A percentile compares a stretch with the other conserved stretches of the same genome.
Conservation (phyloP, 495 filamentous ascomycete genomes). For the Aspergillus baeticus region DNA sequence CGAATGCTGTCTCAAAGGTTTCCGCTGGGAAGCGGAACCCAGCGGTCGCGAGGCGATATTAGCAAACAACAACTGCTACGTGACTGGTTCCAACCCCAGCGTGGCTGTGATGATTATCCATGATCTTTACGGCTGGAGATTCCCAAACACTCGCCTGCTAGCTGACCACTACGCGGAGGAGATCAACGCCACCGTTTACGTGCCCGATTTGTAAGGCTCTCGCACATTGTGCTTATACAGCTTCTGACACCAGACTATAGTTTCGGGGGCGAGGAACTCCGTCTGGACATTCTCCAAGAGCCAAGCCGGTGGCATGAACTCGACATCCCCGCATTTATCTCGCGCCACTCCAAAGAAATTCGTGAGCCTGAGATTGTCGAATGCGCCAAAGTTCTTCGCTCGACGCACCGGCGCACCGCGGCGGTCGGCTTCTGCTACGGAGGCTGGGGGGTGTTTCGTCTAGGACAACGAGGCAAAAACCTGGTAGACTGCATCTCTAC, state of each 20-base stretch:
- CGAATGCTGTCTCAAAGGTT: conserved; percentile 33
- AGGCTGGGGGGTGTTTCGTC: conserved; percentile 54
- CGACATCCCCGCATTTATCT: conserved; percentile 36
- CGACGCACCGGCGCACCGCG: conserved; percentile 41
- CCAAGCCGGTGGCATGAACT: conserved; percentile 40
- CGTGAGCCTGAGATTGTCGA: conserved; percentile 55
- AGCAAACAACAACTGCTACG: conserved; percentile 35
- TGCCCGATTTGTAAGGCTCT: conserved; percentile 42
- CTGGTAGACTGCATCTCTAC: conserved; percentile 57
- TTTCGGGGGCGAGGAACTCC: conserved; percentile 36
- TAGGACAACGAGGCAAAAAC: conserved; percentile 37
- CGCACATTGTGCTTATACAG: not conserved
- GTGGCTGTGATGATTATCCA: conserved; percentile 45
- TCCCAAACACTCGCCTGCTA: conserved; percentile 44
- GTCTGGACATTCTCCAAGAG: no score
- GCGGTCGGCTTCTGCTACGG: conserved; percentile 64
- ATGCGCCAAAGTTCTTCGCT: conserved; percentile 44
- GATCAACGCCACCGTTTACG: conserved; percentile 47
- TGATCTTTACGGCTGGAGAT: conserved; percentile 52
- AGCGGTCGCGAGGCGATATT: conserved; percentile 37
- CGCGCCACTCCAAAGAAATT: conserved; percentile 39
- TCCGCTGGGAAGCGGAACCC: conserved; percentile 49
- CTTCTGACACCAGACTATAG: no score
- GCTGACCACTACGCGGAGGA: conserved; percentile 54
- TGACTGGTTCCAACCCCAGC: conserved; percentile 35